These are phyloP conservation scores for Pestalotiopsis sp. DNA, from an alignment of 2,329 filamentous ascomycete genomes.

Conservation along the genomic window DNA sequence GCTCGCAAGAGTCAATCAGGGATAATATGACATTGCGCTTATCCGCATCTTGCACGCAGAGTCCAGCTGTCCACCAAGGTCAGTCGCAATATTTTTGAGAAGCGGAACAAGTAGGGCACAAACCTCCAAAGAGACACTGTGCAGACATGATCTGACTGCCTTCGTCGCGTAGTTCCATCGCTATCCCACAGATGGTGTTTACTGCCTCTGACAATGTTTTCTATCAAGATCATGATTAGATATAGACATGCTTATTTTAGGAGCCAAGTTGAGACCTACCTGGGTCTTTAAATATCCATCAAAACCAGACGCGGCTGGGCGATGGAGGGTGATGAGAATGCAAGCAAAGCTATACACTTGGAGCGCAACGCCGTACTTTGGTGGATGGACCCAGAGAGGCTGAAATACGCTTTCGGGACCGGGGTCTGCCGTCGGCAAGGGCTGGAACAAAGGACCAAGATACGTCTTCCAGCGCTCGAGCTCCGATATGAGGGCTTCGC, in stretches of 20 bases:
- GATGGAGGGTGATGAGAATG: conserved; percentile 55
- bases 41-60: conserved; percentile 40
- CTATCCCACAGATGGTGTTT: conserved; percentile 52
- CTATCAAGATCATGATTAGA: conserved; percentile 25
- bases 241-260: neutral
- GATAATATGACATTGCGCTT: conserved; percentile 40
- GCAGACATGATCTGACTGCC: conserved; percentile 45
- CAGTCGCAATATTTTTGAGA: neutral
- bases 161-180: conserved; percentile 43
- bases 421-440: conserved; percentile 36
- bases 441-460: conserved; percentile 40
- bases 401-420: conserved; percentile 37
- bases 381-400: conserved; percentile 55
- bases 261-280: conserved; percentile 7
- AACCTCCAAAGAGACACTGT: conserved; percentile 44
- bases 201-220: conserved; percentile 49
- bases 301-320: conserved; percentile 52
- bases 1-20: conserved; percentile 39
- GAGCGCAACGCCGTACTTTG: conserved; percentile 48
- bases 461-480: conserved; percentile 35
- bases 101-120: conserved; percentile 17
- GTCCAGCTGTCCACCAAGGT: conserved; percentile 32
- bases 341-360: conserved; percentile 56
- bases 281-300: conserved; percentile 44
- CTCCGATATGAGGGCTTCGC: conserved; percentile 26